These are phyloP conservation scores for Uncinocarpus reesii DNA, from an alignment of 2,329 filamentous ascomycete genomes.

Conservation along the genomic window DNA sequence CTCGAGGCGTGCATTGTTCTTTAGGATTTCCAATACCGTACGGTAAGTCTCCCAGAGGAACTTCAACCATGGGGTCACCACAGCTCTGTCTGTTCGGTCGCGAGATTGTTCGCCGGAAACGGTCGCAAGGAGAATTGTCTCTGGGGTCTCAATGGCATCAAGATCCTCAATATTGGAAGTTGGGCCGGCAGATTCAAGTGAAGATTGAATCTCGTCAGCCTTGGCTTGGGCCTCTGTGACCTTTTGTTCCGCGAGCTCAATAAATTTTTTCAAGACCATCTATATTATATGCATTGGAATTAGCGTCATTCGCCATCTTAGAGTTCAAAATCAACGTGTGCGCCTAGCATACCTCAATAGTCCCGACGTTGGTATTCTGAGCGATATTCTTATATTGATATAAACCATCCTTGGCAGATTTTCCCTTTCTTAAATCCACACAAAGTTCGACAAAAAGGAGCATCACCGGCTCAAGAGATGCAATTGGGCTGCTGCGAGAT, in stretches of 20 bases:
- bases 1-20: constrained; percentile 96
- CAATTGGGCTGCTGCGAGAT: constrained; percentile 93
- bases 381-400: constrained; percentile 99
- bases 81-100: constrained; percentile 93
- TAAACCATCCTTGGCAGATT: constrained; percentile 93
- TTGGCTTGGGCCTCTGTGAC: constrained; percentile 92
- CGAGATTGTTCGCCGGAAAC: constrained; percentile 96
- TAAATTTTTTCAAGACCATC: constrained; percentile 94
- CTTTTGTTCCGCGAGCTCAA: constrained; percentile 91
- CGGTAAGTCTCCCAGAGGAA: constrained; percentile 99
- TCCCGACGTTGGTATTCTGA: constrained; percentile 96
- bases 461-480: constrained; percentile 95
- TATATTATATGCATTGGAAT: constrained; percentile 26
- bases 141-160: constrained; percentile 92
- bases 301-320: background rate
- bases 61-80: constrained; percentile 98
- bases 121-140: constrained; percentile 94
- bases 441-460: constrained; percentile 92
- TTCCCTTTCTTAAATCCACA: constrained; percentile 95
- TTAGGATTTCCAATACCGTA: constrained; percentile 93
- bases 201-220: constrained; percentile 87
- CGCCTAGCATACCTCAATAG: constrained; percentile 64
- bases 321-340: background rate
- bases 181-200: constrained; percentile 62
- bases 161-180: constrained; percentile 80